These are phyloP conservation scores for Linnemannia hyalina DNA, from an alignment of 192 early-diverging fungal genomes.

Conservation along the genomic window DNA sequence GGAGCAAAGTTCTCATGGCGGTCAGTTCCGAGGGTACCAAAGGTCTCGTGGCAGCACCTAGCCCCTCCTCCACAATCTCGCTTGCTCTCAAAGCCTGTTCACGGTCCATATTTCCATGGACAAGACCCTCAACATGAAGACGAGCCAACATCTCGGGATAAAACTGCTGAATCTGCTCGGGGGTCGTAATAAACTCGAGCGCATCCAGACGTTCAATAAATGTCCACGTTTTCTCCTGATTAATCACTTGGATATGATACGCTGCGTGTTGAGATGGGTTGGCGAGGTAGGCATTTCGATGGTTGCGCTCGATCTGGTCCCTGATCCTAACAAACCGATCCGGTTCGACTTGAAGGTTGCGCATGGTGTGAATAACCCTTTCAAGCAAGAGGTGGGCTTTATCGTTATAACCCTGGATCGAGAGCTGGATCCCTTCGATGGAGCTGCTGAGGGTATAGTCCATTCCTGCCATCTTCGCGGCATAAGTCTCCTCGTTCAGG, in stretches of 20 bases:
- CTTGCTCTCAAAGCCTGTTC: conserved; percentile 67
- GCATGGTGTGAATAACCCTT: conserved; percentile 76
- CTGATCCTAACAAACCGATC: conserved; percentile 79
- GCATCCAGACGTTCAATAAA: conserved; percentile 77
- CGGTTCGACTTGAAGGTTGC: conserved; percentile 63
- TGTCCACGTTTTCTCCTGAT: conserved; percentile 79
- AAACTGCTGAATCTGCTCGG: conserved; percentile 74
- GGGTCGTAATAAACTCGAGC: conserved; percentile 63
- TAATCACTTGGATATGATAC: conserved; percentile 72
- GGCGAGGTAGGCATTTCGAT: conserved; percentile 76
- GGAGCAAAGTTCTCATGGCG: conserved; percentile 43
- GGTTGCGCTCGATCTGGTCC: conserved; percentile 73
- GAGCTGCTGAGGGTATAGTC: conserved; percentile 63
- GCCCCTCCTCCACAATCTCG: conserved; percentile 62
- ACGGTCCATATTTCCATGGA: conserved; percentile 81
- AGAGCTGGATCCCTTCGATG: conserved; percentile 69
- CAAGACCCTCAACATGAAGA: conserved; percentile 80
- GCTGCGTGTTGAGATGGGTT: conserved; percentile 78
- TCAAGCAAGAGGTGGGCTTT: conserved; percentile 77
- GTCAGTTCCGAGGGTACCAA: conserved; percentile 61
- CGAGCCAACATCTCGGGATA: conserved; percentile 72
- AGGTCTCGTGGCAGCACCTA: conserved; percentile 63
- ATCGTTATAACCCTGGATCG: conserved; percentile 85
- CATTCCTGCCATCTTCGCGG: conserved; percentile 70
- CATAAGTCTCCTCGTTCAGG: conserved; percentile 59